phyloP scores from a whole-genome alignment of 805 yeast species.

The Sugiyamaella valdiviana region DNA sequence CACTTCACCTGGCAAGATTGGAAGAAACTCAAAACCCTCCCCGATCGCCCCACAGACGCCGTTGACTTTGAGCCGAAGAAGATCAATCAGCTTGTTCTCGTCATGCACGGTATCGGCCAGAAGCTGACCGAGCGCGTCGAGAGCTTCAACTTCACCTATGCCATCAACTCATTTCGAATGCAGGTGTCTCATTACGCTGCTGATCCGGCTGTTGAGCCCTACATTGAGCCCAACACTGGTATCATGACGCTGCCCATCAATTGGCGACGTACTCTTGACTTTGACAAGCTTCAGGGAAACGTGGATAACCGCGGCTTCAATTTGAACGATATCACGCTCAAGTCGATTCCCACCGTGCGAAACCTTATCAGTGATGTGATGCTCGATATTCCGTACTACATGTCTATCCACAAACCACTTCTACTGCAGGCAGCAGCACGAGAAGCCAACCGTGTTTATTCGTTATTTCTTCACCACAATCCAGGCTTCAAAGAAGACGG shows the following conservation, averaged over 20 bases:
- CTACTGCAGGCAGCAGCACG: conserved; percentile 60
- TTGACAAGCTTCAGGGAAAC: conserved; percentile 28
- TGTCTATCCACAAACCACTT: conserved; percentile 59
- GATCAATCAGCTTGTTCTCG: conserved; percentile 61
- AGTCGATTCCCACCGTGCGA: conserved; percentile 70
- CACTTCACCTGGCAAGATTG: conserved; percentile 31
- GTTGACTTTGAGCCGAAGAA: conserved; percentile 29
- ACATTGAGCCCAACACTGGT: conserved; percentile 15
- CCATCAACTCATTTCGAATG: conserved; percentile 36
- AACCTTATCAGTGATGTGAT: conserved; percentile 78
- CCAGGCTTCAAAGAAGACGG: conserved; percentile 51
- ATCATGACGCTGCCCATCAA: conserved; percentile 63
- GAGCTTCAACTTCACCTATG: conserved; percentile 80
- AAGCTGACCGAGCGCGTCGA: conserved; percentile 73
- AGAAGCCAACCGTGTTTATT: conserved; percentile 66
- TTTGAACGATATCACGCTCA: conserved; percentile 64
- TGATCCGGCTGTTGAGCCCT: conserved; percentile 17
- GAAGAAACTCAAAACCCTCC: conserved; percentile 23
- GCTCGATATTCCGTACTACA: conserved; percentile 73
- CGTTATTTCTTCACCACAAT: conserved; percentile 53
- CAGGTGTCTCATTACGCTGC: conserved; percentile 26
- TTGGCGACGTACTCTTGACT: conserved; percentile 67
- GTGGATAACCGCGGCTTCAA: conserved; percentile 8
- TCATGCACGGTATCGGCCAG: conserved; percentile 95
- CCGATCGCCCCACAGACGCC: conserved; percentile 27